Evolutionary conservation across 1,284 basidiomycete genomes (phyloP), one percentile per base, ranked within the genome.

Genomic region (Marasmius oreades): DNA sequence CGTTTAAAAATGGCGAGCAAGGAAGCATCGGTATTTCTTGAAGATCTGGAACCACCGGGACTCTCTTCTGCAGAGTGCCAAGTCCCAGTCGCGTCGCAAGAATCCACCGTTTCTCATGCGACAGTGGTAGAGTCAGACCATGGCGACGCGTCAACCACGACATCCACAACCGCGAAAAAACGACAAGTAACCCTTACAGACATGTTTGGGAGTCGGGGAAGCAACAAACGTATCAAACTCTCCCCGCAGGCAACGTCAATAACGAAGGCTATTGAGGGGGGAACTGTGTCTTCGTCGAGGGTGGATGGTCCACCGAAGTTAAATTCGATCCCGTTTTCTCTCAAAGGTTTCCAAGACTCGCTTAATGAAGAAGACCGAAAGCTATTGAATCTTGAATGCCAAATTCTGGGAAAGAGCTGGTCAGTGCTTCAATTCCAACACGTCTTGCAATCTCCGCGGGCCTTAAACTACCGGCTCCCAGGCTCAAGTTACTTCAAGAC

Each of bases 331-430:
- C 82, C 87, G 5, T 89, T 90, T 66, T 88, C 85, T 23, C 60
- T 83, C 60, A 76, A 74, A 20, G 76, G 74, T n/a, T 89, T 79
- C 63, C 62, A 75, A 47, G 77, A 77, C 3, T 77, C 79, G 1
- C 69, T 90, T 51, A 77, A 78, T 14, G 81, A 84, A 23, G 81
- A 86, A 56, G 77, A 86, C 62, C 80, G 70, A 56, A 66, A 72
- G 10, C 70, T 91, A 22, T 76, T 92, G 39, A 66, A 73, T 42
- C 78, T 92, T 23, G 90, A 92, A 68, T 84, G 81, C 62, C 81
- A 86, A 51, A 80, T 80, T 14, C 81, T 92, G 79, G 84, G 85
- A 43, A 84, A 84, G 66, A 86, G 83, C 63, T 92, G 90, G 90
- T 86, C 58, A 63, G 81, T 67, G 39, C 46, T 22, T 48, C n/a